Evolutionary conservation across 2,329 filamentous ascomycete genomes (phyloP).

Genomic region (Fonsecaea pedrosoi): DNA sequence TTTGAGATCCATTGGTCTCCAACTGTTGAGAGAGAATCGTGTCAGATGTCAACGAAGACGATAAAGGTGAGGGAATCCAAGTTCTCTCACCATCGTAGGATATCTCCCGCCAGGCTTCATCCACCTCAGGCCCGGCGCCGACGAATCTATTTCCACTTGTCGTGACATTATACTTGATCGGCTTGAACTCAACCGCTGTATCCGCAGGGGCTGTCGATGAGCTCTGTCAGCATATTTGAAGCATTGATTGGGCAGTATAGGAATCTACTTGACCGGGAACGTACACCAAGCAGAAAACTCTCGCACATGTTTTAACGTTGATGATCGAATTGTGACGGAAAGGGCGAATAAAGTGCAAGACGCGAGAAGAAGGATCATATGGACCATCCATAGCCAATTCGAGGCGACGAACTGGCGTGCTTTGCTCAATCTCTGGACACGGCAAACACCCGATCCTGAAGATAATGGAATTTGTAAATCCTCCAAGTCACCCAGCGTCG

Average conservation of each 20-base stretch:
- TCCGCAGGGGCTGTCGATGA: conserved; percentile 50
- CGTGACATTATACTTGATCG: conserved; percentile 56
- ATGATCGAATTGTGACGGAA: conserved; percentile 24
- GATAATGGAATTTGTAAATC: conserved; percentile 6
- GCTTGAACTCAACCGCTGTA: conserved; percentile 58
- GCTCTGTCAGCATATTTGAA: conserved; percentile 26
- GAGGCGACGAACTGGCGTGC: conserved; percentile 12
- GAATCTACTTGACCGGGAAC: conserved; percentile 32
- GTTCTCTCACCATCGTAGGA: conserved; percentile 52
- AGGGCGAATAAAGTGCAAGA: conserved; percentile 28
- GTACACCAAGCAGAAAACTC: conserved; percentile 58
- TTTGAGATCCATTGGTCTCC: conserved; percentile 67
- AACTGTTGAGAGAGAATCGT: conserved; percentile 41
- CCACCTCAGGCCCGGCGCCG: conserved; percentile 63
- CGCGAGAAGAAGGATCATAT: conserved; percentile 18
- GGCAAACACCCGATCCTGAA: background rate
- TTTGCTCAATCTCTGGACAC: background rate
- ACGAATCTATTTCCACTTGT: conserved; percentile 58
- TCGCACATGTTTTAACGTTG: conserved; percentile 43
- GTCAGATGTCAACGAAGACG: background rate
- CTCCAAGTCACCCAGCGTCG: conserved; percentile 16
- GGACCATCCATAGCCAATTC: conserved; percentile 31
- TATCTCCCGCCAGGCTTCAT: conserved; percentile 64
- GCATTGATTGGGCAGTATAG: background rate
- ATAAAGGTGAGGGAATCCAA: background rate